phyloP scores from a whole-genome alignment of 164 flowering plant genomes.

The Stephania yunnanensis region DNA sequence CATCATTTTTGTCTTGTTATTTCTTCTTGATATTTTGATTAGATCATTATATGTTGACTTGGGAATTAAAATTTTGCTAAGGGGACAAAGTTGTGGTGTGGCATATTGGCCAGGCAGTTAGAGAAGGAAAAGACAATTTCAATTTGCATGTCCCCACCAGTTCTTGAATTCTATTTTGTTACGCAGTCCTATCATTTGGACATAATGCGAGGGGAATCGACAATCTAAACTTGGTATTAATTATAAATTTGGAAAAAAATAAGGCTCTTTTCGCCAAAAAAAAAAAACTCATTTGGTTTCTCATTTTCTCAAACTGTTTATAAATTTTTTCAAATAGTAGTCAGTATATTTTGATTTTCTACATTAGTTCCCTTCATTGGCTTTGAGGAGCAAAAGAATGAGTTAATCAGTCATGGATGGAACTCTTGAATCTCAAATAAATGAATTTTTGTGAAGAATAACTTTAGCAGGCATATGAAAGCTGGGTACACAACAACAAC shows the following conservation, averaged over 20 bases:
- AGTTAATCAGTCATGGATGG: neutral
- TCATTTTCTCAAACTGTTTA: no score
- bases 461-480: neutral
- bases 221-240: neutral
- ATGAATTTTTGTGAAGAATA: neutral
- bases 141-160: constrained; percentile 15
- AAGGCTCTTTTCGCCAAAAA: neutral
- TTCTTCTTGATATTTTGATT: constrained; percentile 3
- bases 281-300: no score
- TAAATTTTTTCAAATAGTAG: no score
- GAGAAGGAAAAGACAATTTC: constrained; percentile 10
- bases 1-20: neutral
- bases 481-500: no score
- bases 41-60: constrained; percentile 15
- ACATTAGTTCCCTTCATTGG: neutral
- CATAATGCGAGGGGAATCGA: neutral
- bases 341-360: no score
- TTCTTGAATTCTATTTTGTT: constrained; percentile 1
- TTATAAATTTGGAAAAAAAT: neutral
- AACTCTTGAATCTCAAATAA: neutral
- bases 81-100: constrained; percentile 36
- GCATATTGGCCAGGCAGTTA: constrained; percentile 45
- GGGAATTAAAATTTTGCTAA: constrained; percentile 27
- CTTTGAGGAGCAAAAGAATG: neutral
- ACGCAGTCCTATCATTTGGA: neutral